Evolutionary conservation across 176 grass and related monocot genomes (phyloP), one percentile per base, ranked within the genome.

Genomic region (Panicum miliaceum): DNA sequence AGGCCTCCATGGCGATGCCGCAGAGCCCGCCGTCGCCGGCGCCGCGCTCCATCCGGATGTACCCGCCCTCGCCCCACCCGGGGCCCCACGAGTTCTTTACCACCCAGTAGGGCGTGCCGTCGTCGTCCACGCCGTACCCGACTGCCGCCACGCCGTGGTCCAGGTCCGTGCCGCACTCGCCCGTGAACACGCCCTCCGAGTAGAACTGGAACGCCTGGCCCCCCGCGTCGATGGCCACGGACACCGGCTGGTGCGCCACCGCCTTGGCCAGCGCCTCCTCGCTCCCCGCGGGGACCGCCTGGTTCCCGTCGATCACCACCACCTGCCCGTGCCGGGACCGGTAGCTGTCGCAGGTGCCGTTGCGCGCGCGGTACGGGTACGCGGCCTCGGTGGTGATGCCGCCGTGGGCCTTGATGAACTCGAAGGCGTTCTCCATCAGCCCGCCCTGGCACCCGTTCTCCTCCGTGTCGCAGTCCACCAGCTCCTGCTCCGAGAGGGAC

Each of bases 1-100:
- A 97, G 3, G 92, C 83, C 41, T 97, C 90, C 90, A 94, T 94
- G 82, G 90, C 94, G 77, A 97, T 97, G 47, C 94, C 92, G 71
- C 94, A 97, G 74, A 92, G 88, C 2, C 94, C 91, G 19, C 90
- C 89, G 4, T 87, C 64, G 6, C 84, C 75, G 12, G 67, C 13
- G 41, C 85, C 91, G 58, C 87, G 89, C 86, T 88, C 79, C 81
- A 96, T 93, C 41, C 94, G 68, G 73, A 96, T 90, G 77, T 96
- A 96, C 2, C 89, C 91, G 14, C 64, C 65, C 78, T 96, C 94
- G 0, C 89, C 94, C 94, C 91, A 96, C 36, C 52, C 29, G 7
- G 84, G 3, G 0, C 91, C 91, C 94, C 94, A 96, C 47, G 94
- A 96, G 78, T 96, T 96, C 91, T 88, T 96, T 15, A 96, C 94